phyloP scores from a whole-genome alignment of 768 basidiomycete species.

The Lactifluus echinatus region DNA sequence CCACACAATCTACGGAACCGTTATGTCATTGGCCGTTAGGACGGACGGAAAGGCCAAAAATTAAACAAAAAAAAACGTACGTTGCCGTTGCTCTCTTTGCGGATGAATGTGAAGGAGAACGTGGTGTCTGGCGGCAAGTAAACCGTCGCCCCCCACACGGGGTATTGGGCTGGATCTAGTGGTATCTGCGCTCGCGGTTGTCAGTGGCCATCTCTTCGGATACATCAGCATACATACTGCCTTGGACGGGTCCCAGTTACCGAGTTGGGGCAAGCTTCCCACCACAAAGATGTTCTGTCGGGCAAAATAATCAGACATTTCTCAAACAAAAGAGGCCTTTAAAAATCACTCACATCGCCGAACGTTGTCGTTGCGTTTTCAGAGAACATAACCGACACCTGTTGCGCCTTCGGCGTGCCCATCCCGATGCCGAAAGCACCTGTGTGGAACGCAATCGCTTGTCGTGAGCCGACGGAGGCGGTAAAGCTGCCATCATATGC shows the following conservation, averaged over 20 bases:
- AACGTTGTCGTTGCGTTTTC: constrained; percentile 48
- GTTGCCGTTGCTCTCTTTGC: constrained; percentile 43
- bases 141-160: constrained; percentile 45
- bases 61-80: constrained; percentile 27
- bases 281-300: constrained; percentile 50
- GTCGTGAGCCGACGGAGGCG: constrained; percentile 22
- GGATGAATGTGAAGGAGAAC: constrained; percentile 56
- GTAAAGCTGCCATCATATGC: constrained; percentile 18
- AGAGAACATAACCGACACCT: constrained; percentile 28
- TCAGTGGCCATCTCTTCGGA: background rate
- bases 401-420: background rate
- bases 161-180: constrained; percentile 44
- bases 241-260: constrained; percentile 40
- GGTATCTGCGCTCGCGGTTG: constrained; percentile 32
- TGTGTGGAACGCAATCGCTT: constrained; percentile 24
- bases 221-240: constrained; percentile 30
- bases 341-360: constrained; percentile 39
- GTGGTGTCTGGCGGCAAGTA: constrained; percentile 39
- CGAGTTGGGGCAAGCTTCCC: constrained; percentile 48
- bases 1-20: constrained; percentile 35
- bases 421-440: constrained; percentile 9
- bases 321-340: background rate
- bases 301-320: background rate
- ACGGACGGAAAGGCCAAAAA: background rate
- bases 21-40: constrained; percentile 23